phyloP scores from a whole-genome alignment of 2,329 filamentous ascomycete species.

The Colletotrichum navitas region DNA sequence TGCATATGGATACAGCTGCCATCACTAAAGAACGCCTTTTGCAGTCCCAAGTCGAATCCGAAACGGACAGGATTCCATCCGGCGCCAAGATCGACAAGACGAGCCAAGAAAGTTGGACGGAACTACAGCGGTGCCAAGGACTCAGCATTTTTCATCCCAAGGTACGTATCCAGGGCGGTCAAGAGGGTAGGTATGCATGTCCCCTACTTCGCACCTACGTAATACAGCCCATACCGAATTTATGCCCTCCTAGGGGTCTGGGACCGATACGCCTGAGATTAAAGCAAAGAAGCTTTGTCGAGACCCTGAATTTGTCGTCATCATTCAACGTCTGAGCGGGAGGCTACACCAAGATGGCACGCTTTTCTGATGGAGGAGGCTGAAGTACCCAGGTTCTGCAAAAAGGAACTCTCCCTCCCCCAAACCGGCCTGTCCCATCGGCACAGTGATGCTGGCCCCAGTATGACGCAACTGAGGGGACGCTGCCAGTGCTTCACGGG shows the following conservation, averaged over 20 bases:
- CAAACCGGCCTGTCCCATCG: constrained; percentile 27
- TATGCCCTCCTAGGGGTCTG: not conserved
- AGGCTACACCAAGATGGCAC: constrained; percentile 20
- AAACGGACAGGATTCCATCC: constrained; percentile 34
- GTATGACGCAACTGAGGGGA: constrained; percentile 42
- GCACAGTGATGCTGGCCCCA: constrained; percentile 16
- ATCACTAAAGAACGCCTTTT: not conserved
- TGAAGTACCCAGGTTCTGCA: constrained; percentile 20
- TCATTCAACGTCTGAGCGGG: constrained; percentile 23
- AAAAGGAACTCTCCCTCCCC: not conserved
- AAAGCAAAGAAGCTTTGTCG: constrained; percentile 12
- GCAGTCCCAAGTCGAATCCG: constrained; percentile 25
- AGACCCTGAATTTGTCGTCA: constrained; percentile 32
- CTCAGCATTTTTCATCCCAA: constrained; percentile 13
- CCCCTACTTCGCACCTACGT: not conserved
- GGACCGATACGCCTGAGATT: not conserved
- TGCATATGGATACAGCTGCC: not conserved
- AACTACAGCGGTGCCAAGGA: constrained; percentile 31
- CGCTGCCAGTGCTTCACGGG: constrained; percentile 37
- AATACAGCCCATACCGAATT: constrained; percentile 8
- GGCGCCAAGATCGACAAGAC: constrained; percentile 37
- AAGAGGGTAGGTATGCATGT: not conserved
- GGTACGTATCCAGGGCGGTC: too few relatives aligned
- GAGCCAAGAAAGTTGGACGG: constrained; percentile 34
- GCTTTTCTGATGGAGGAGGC: constrained; percentile 31